Evolutionary conservation across 495 filamentous ascomycete species (phyloP).

Genomic region (Penicillium cinerascens): DNA sequence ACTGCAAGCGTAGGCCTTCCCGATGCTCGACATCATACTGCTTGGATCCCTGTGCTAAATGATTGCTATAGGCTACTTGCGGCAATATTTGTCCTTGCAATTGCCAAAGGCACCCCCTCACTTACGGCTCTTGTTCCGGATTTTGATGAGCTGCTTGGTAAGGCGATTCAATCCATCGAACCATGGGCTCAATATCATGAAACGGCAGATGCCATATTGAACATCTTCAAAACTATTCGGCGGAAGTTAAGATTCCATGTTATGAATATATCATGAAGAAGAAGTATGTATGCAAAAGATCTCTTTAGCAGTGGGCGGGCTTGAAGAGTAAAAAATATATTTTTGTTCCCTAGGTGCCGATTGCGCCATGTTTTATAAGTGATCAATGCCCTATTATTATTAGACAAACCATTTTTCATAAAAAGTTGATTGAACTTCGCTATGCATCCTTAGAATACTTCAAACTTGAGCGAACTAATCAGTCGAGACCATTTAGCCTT

Average conservation of each 20-base stretch:
- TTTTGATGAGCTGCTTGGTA: slow-evolving; percentile 12
- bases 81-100: slow-evolving; percentile 17
- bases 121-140: slow-evolving; percentile 14
- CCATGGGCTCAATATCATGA: slow-evolving; percentile 16
- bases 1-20: slow-evolving; percentile 14
- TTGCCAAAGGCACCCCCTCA: slow-evolving; percentile 14
- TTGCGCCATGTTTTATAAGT: too few relatives aligned
- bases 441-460: too few relatives aligned
- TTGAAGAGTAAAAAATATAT: too few relatives aligned
- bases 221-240: slow-evolving; percentile 19
- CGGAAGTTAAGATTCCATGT: slow-evolving; percentile 11
- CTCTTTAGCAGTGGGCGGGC: too few relatives aligned
- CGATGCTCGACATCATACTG: neutral
- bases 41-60: neutral
- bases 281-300: too few relatives aligned
- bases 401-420: too few relatives aligned
- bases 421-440: too few relatives aligned
- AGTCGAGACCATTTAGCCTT: too few relatives aligned
- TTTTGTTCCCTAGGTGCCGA: too few relatives aligned
- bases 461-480: too few relatives aligned
- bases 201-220: slow-evolving; percentile 14
- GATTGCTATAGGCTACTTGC: slow-evolving; percentile 7
- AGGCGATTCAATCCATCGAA: slow-evolving; percentile 8
- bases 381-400: too few relatives aligned
- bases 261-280: too few relatives aligned